phyloP scores from a whole-genome alignment of 106 monocot genomes.

The Dendrobium chrysotoxum region DNA sequence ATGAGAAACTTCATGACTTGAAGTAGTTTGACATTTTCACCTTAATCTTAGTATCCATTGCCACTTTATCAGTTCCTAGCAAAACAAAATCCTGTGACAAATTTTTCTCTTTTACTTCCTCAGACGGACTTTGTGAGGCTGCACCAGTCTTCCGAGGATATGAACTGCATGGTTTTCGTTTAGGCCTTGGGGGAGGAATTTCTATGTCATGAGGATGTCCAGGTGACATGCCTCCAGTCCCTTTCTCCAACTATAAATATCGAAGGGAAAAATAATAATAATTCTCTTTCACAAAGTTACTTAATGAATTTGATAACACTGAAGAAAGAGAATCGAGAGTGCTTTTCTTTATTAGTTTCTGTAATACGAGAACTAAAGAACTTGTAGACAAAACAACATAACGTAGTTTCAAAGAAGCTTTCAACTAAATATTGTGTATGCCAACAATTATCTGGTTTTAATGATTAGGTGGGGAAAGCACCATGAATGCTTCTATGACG shows the following conservation, averaged over 20 bases:
- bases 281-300: not conserved
- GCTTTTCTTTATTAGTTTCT: not conserved
- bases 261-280: not conserved
- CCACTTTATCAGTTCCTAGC: slow-evolving; percentile 11
- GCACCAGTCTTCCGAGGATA: slow-evolving; percentile 36
- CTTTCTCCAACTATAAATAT: slow-evolving; percentile 50
- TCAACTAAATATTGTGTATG: not conserved
- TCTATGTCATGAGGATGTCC: slow-evolving; percentile 52
- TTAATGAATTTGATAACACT: not conserved
- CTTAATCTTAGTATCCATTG: not conserved
- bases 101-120: slow-evolving; percentile 20
- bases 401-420: not conserved
- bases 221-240: slow-evolving; percentile 48
- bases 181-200: slow-evolving; percentile 70
- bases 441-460: not conserved
- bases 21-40: not conserved
- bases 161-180: slow-evolving; percentile 51
- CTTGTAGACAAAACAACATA: not conserved
- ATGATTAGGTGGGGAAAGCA: too few species aligned
- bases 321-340: not conserved
- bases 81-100: slow-evolving; percentile 8
- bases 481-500: too few species aligned
- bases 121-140: slow-evolving; percentile 11
- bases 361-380: not conserved
- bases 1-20: not conserved